A percentile compares a stretch with the other conserved stretches of the same genome.
phyloP scores from a whole-genome alignment of 768 basidiomycete genomes.

The Kwoniella mangroviensis region DNA sequence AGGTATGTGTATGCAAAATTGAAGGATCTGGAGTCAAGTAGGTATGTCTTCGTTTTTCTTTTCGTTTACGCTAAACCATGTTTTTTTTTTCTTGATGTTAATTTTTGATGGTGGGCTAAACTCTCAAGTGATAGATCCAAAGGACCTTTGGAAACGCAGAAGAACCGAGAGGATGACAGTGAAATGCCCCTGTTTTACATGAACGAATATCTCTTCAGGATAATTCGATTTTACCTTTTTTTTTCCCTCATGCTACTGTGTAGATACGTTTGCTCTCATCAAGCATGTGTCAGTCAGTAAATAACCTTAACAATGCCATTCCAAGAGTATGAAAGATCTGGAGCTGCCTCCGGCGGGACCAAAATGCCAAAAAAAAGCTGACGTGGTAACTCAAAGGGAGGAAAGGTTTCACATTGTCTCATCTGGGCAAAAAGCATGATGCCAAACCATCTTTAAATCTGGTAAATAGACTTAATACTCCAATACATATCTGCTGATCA shows the following conservation, averaged over 20 bases:
- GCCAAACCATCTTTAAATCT: not conserved
- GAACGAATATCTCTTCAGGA: not conserved
- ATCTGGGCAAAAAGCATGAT: not conserved
- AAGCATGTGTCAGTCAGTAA: not conserved
- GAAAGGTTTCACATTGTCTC: not conserved
- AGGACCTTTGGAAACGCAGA: not conserved
- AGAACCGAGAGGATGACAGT: not conserved
- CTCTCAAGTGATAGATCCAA: not conserved
- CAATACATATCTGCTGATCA: not conserved
- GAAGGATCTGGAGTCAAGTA: not conserved
- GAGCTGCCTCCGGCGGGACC: not conserved
- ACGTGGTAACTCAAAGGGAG: not conserved
- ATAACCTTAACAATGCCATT: not conserved
- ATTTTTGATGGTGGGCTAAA: not conserved
- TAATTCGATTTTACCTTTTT: not conserved
- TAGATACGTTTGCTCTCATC: not conserved
- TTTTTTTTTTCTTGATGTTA: not conserved
- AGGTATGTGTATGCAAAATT: not conserved
- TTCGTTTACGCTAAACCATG: not conserved
- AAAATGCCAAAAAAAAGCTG: not conserved
- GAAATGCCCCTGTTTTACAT: not conserved
- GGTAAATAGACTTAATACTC: not conserved
- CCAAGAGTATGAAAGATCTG: not conserved
- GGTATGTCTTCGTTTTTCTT: not conserved
- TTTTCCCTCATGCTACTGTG: not conserved